phyloP scores from a whole-genome alignment of 139 green algal genomes.

The Tetratostichococcus sp. region DNA sequence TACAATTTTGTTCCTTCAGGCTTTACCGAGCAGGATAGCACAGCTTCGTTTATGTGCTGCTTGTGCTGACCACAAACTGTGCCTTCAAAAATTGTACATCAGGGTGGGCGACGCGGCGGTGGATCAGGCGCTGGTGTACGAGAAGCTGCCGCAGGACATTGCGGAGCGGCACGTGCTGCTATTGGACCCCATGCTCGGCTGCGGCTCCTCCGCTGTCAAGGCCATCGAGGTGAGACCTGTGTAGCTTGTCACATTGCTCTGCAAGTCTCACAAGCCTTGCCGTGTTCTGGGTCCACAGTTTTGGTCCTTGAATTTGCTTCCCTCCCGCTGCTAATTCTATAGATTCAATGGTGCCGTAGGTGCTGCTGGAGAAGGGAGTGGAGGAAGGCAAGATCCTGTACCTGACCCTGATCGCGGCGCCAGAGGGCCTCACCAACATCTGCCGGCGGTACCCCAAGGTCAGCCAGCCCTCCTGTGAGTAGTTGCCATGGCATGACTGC shows the following conservation, averaged over 20 bases:
- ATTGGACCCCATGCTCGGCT: conserved; percentile 92
- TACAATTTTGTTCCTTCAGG: too few relatives aligned
- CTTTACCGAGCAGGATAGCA: too few relatives aligned
- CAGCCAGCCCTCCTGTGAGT: too few relatives aligned
- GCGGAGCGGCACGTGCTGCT: conserved; percentile 87
- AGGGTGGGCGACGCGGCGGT: conserved; percentile 34
- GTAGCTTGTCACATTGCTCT: not conserved
- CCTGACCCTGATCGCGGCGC: conserved; percentile 88
- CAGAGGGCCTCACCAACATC: conserved; percentile 81
- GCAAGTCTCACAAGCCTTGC: too few relatives aligned
- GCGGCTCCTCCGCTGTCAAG: conserved; percentile 62
- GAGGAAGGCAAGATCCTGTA: conserved; percentile 86
- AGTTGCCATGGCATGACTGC: too few relatives aligned
- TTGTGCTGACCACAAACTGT: too few relatives aligned
- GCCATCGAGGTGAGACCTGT: conserved; percentile 78
- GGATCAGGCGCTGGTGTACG: conserved; percentile 83
- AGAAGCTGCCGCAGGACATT: conserved; percentile 96
- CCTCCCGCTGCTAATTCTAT: too few relatives aligned
- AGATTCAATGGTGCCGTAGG: too few relatives aligned
- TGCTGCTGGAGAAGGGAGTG: conserved; percentile 86
- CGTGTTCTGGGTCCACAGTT: too few relatives aligned
- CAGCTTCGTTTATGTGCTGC: too few relatives aligned
- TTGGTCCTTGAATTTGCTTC: too few relatives aligned
- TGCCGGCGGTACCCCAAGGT: conserved; percentile 72
- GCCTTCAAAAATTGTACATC: not conserved